These are phyloP conservation scores for Aspergillus sp. DNA, from an alignment of 2,329 filamentous ascomycete species.

Conservation along the genomic window DNA sequence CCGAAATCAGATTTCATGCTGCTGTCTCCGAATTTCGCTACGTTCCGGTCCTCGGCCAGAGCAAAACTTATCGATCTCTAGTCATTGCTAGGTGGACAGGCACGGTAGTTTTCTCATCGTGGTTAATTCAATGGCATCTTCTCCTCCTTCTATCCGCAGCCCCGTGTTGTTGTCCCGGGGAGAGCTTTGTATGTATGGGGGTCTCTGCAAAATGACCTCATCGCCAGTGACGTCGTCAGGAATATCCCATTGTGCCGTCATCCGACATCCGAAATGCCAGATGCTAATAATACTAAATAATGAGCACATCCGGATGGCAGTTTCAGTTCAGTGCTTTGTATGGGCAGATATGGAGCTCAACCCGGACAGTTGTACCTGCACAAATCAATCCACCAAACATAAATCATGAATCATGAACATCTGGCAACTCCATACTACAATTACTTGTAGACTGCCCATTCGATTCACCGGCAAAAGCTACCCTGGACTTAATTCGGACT, in stretches of 20 bases:
- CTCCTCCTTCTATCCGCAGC: neutral
- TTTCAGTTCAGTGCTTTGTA: too few species aligned
- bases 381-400: too few species aligned
- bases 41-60: neutral
- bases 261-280: neutral
- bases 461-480: neutral
- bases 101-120: too few species aligned
- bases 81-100: neutral
- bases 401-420: too few species aligned
- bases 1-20: constrained; percentile 8
- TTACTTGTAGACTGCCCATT: neutral
- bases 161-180: neutral
- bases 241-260: neutral
- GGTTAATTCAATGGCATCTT: too few species aligned
- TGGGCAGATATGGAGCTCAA: too few species aligned
- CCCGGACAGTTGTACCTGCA: too few species aligned
- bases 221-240: neutral
- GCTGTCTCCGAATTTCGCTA: neutral
- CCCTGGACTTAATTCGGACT: neutral
- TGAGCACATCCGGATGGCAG: too few species aligned
- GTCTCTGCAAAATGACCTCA: neutral
- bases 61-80: neutral
- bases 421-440: neutral
- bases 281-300: too few species aligned
- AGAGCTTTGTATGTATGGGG: too few species aligned